Evolutionary conservation across 2,329 filamentous ascomycete species (phyloP), one percentile per base, ranked within the genome.

Genomic region (Phialocephala sp.): DNA sequence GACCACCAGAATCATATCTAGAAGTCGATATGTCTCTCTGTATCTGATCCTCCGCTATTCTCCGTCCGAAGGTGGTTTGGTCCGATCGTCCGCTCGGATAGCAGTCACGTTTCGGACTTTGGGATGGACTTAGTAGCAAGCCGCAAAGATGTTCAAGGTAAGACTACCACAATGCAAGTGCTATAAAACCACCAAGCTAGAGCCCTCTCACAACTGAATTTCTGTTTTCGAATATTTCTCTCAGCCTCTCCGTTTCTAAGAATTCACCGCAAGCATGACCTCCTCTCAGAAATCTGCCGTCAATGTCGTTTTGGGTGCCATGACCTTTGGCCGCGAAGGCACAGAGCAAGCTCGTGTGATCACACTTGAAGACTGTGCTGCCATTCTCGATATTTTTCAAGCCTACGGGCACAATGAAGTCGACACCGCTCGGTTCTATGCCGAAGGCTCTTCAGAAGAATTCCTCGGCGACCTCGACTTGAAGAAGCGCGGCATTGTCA

Each of bases 361-460:
- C 20, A 52, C 62, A 2, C 43, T 74, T 4, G 24, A 63, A n/a
- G 62, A 59, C 22, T 59, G 55, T 3, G 22, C 27, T 8, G 43
- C 32, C 4, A 39, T 63, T 15, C 35, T 59, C 8, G 62, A 63
- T 18, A 57, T 63, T 39, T 63, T 63, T 20, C 62, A 63, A 45
- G 58, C 57, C 32, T 43, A 59, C 22, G 62, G 45, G 15, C 50
- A 56, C 24, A 52, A 22, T 39, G 62, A 59, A 35, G 47, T 59
- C 18, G 62, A 63, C 5, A 91, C 89, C 0, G 89, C 90, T 0
- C 83, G 89, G 18, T 76, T 83, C 3, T 92, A 92, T 69, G 81
- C 89, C 47, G 83, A 79, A 36, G 89, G 90, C 58, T 81, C 84
- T 60, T 88, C 91, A 60, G 90, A 92, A 74, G 84, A 82, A 24